Evolutionary conservation across 139 green algal genomes (phyloP), one percentile per base, ranked within the genome.

Genomic region (Diplosphaera chodatii): DNA sequence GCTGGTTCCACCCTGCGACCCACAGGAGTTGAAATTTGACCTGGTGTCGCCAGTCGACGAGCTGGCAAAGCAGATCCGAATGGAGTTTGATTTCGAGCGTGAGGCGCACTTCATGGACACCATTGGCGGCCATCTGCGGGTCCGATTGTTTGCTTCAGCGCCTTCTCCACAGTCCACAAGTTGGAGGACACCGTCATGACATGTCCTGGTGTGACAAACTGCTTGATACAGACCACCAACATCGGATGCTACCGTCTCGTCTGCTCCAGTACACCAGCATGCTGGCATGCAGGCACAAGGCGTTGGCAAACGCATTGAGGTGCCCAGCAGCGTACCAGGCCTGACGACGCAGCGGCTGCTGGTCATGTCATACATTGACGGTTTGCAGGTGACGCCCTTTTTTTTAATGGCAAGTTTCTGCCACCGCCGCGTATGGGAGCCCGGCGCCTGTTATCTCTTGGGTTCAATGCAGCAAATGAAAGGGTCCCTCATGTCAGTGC

Each of bases 331-430:
- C 64, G 80, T 97, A 10, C 83, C 84, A 27, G 85, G 86, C 32
- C 77, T 97, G 48, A 87, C 94, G 13, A 96, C 86, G 8, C 67
- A 69, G 34, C 78, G 87, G 8, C 66, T 94, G 64, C 80, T 98
- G 77, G 90, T 96, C 23, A 98, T 98, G 94, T 85, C 79, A 64
- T 98, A 92, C 68, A 29, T 98, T 31, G 85, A 97, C 20, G 92
- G 92, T 18, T 63, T 86, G 1, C 92, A 77, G 67, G 76, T 80
- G 25, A n/a, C 74, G 67, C 25, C 68, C 84, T 1, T 69, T 89
- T 21, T 72, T 71, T 4, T 67, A 86, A 32, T 63, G n/a, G n/a
- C n/a, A n/a, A n/a, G n/a, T n/a, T n/a, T n/a, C n/a, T n/a, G n/a
- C n/a, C n/a, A n/a, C n/a, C n/a, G n/a, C n/a, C n/a, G n/a, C n/a